A percentile compares a stretch with the other conserved stretches of the same genome.
These are phyloP conservation scores for Sporothrix protearum DNA, from an alignment of 2,329 filamentous ascomycete species.

Conservation along the genomic window DNA sequence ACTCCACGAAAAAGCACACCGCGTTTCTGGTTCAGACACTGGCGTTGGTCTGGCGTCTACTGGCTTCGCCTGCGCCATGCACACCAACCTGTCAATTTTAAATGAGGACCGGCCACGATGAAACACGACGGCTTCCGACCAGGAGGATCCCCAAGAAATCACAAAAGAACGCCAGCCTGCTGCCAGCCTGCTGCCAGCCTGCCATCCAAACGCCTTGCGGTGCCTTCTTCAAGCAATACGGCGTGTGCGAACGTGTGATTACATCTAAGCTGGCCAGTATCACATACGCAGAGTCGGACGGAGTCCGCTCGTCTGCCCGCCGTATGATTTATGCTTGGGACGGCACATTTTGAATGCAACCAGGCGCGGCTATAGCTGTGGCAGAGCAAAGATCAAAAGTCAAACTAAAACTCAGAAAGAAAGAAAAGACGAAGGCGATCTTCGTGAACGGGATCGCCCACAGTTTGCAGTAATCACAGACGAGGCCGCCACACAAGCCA, in stretches of 20 bases:
- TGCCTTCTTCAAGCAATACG: not conserved
- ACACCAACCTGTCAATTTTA: not conserved
- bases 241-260: not conserved
- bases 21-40: not conserved
- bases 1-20: not conserved
- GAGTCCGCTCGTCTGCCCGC: not conserved
- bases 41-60: not conserved
- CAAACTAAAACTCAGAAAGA: not conserved
- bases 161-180: not conserved
- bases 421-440: not conserved
- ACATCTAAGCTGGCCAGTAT: too few relatives aligned
- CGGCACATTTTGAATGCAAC: not conserved
- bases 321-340: not conserved
- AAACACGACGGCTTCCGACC: constrained; percentile 13
- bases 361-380: not conserved
- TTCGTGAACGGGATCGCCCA: not conserved
- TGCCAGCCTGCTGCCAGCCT: not conserved
- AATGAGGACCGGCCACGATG: constrained; percentile 9
- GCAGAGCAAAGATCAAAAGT: not conserved
- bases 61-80: not conserved
- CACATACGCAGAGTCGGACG: not conserved
- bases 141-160: not conserved
- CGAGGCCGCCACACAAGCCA: not conserved
- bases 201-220: not conserved
- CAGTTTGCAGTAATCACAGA: not conserved